Percentiles rank a stretch among this genome's conserved stretches.
Conservation (phyloP, 2,329 filamentous ascomycete species). For the Penicillium sp. region DNA sequence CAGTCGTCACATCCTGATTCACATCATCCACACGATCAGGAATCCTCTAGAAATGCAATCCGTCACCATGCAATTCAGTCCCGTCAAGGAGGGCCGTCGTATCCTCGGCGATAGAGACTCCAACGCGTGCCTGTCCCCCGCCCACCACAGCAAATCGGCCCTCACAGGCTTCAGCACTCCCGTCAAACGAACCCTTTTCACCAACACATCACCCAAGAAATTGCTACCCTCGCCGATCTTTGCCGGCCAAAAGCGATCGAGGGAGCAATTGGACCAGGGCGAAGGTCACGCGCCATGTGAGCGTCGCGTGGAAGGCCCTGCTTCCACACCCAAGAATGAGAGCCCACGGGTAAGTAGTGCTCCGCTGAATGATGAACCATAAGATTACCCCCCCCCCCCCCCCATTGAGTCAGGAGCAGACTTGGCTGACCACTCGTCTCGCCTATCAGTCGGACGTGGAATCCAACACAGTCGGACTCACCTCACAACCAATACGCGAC, state of each 20-base stretch:
- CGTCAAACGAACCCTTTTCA: slow-evolving; percentile 23
- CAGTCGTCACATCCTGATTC: too few relatives aligned
- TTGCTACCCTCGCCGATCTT: slow-evolving; percentile 30
- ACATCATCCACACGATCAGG: too few relatives aligned
- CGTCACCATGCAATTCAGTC: slow-evolving; percentile 23
- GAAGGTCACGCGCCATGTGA: slow-evolving; percentile 19
- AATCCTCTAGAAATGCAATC: slow-evolving; percentile 15
- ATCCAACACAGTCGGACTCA: slow-evolving; percentile 15
- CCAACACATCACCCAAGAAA: slow-evolving; percentile 23
- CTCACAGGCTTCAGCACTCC: slow-evolving; percentile 20
- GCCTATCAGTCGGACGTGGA: slow-evolving; percentile 11
- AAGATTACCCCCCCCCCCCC: too few relatives aligned
- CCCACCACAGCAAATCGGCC: slow-evolving; percentile 17
- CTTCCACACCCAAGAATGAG: slow-evolving; percentile 13
- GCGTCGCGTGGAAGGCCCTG: slow-evolving; percentile 10
- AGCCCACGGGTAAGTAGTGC: slow-evolving; percentile 17
- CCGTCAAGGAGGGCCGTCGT: slow-evolving; percentile 33
- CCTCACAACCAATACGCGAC: slow-evolving; percentile 15
- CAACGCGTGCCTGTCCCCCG: slow-evolving; percentile 37
- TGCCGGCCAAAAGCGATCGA: slow-evolving; percentile 37
- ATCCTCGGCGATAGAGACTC: slow-evolving; percentile 38
- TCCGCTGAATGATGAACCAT: background rate
- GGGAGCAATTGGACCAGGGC: slow-evolving; percentile 33
- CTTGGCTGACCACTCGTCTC: slow-evolving; percentile 7
- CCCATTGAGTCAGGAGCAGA: background rate